A percentile compares a stretch with the other conserved stretches of the same genome.
Conservation (phyloP, 805 yeast genomes). For the Yamadazyma sp. region DNA sequence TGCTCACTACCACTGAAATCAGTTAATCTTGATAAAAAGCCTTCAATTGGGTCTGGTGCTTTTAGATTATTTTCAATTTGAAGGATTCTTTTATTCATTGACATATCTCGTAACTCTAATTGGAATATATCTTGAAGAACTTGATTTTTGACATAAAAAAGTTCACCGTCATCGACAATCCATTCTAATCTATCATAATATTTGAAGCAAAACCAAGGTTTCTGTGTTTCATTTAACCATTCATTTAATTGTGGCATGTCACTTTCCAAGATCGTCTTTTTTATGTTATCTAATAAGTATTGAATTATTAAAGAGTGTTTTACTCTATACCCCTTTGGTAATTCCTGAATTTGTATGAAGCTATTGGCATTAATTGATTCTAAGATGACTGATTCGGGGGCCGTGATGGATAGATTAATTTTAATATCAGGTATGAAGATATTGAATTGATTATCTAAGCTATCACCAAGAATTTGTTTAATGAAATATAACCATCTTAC, state of each 20-base stretch:
- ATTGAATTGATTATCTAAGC: slow-evolving; percentile 22
- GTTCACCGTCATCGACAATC: slow-evolving; percentile 26
- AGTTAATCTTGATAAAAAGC: slow-evolving; percentile 62
- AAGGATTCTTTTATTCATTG: slow-evolving; percentile 35
- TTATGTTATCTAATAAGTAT: slow-evolving; percentile 36
- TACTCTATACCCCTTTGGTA: slow-evolving; percentile 23
- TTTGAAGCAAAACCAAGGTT: slow-evolving; percentile 55
- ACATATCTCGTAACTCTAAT: slow-evolving; percentile 59
- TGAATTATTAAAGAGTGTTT: slow-evolving; percentile 27
- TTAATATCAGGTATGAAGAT: slow-evolving; percentile 47
- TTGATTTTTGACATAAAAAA: slow-evolving; percentile 27
- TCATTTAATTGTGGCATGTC: slow-evolving; percentile 1
- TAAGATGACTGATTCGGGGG: slow-evolving; percentile 41
- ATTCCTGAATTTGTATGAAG: slow-evolving; percentile 1
- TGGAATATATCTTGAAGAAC: slow-evolving; percentile 35
- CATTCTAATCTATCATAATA: slow-evolving; percentile 71
- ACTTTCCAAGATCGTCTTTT: slow-evolving; percentile 22
- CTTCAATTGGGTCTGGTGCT: slow-evolving; percentile 72
- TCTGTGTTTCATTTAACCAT: slow-evolving; percentile 21
- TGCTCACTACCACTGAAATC: slow-evolving; percentile 45
- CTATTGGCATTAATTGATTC: slow-evolving; percentile 12
- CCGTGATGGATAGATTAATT: slow-evolving; percentile 39
- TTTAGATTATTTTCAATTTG: slow-evolving; percentile 5
- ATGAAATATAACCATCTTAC: slow-evolving; percentile 64
- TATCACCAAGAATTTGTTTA: slow-evolving; percentile 41